Evolutionary conservation across 352 stramenopile species (phyloP), one percentile per base, ranked within the genome.

Genomic region (Globisporangium acanthophoron): DNA sequence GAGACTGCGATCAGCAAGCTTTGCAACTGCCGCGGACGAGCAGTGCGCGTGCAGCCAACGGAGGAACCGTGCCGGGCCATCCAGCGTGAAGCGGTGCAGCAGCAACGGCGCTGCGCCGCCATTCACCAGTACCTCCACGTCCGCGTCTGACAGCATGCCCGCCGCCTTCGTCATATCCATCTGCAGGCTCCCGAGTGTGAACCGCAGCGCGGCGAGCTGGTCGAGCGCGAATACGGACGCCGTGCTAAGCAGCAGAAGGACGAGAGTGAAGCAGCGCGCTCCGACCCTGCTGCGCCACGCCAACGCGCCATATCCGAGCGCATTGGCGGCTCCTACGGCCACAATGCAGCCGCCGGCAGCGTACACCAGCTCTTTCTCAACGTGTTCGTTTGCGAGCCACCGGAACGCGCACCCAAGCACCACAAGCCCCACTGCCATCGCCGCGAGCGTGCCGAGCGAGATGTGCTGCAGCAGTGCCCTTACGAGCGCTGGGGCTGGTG

Each of bases 21-120:
- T 4, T 11, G 18, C 21, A 6, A n/a, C 29, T 9, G 39, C 12
- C 20, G 45, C 16, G 18, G 21, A 47, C 0, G 44, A 27, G 27
- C 78, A 88, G 24, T 67, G 61, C 0, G 18, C 11, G 27, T 66
- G 50, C 11, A 88, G 31, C 71, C 71, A 83, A 2, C 58, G 56
- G 2, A 88, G 59, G 33, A 85, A 88, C 50, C 59, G 59, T 49
- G 62, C 59, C 6, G 74, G 76, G 4, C 65, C 73, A 47, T 88
- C 75, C 21, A 83, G 62, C 6, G 80, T 50, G 47, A 86, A 83
- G 11, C 75, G 65, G 12, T 86, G 75, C 24, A 70, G 70, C 7
- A 88, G 62, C 9, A 75, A 85, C 2, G 73, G 69, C 20, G 49
- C 29, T 1, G 49, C 41, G 0, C 67, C 73, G 47, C 73, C 75